Percentiles rank a stretch among this genome's conserved stretches.
These are phyloP conservation scores for Cryptococcus floricola DNA, from an alignment of 1,284 basidiomycete genomes.

Conservation along the genomic window DNA sequence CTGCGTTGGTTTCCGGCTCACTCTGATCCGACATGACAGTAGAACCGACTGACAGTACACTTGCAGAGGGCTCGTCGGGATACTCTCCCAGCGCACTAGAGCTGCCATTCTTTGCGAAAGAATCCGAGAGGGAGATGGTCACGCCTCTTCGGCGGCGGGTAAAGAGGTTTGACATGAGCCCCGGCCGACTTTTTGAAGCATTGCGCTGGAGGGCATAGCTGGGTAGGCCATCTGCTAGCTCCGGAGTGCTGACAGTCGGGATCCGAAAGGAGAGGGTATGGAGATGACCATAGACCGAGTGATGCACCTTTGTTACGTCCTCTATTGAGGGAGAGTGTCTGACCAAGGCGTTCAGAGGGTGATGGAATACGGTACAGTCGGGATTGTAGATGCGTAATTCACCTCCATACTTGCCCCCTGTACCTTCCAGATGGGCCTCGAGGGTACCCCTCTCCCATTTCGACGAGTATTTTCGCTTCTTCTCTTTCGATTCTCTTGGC, in stretches of 20 bases:
- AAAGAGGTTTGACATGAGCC: background rate
- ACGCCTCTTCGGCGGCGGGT: background rate
- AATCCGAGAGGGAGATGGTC: background rate
- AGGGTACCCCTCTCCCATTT: constrained; percentile 6
- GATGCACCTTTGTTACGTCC: constrained; percentile 6
- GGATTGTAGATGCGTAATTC: constrained; percentile 7
- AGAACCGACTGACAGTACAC: background rate
- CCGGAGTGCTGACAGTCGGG: background rate
- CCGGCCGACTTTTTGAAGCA: background rate
- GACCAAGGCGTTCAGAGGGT: background rate
- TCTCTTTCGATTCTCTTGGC: background rate
- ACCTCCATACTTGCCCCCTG: constrained; percentile 7
- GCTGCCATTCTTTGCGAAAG: background rate
- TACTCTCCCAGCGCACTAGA: background rate
- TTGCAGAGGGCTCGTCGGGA: background rate
- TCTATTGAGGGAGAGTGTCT: constrained; percentile 1
- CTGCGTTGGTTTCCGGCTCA: background rate
- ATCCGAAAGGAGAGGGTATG: constrained; percentile 4
- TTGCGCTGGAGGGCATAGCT: background rate
- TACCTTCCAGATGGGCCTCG: constrained; percentile 4
- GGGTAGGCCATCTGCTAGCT: background rate
- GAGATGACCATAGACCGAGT: constrained; percentile 4
- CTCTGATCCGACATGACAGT: background rate
- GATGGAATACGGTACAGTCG: constrained; percentile 1
- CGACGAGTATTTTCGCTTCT: background rate